These are phyloP conservation scores for Mortierella polycephala DNA, from an alignment of 371 early-diverging fungal species.

Conservation along the genomic window DNA sequence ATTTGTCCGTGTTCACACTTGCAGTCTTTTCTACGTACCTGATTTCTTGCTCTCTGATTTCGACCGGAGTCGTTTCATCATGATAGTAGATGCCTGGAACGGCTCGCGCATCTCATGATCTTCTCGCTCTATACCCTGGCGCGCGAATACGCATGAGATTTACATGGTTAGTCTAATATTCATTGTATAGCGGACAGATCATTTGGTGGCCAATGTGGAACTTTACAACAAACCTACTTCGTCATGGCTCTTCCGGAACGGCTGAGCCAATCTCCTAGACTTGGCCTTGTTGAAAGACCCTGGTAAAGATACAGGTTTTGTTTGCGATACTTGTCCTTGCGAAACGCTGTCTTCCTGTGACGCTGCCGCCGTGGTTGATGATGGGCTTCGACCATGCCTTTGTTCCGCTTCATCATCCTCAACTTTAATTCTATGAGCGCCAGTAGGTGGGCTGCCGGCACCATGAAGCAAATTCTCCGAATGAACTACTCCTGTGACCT, in stretches of 20 bases:
- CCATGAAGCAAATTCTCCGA: too few relatives aligned
- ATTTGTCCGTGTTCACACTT: too few relatives aligned
- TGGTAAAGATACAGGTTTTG: not conserved
- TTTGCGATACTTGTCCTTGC: too few relatives aligned
- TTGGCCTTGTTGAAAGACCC: conserved; percentile 2
- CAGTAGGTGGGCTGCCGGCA: too few relatives aligned
- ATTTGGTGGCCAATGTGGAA: too few relatives aligned
- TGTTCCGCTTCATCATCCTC: too few relatives aligned
- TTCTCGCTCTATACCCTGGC: conserved; percentile 9
- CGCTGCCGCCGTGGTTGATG: not conserved
- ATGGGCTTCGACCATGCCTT: too few relatives aligned
- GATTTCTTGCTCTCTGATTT: conserved; percentile 41
- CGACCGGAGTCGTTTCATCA: conserved; percentile 41
- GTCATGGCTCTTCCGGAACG: not conserved
- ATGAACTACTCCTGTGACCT: too few relatives aligned
- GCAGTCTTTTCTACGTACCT: conserved; percentile 5
- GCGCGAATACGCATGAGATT: not conserved
- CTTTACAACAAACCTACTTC: conserved; percentile 3
- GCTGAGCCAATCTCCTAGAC: not conserved
- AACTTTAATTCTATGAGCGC: too few relatives aligned
- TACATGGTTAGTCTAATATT: not conserved
- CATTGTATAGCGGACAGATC: too few relatives aligned
- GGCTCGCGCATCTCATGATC: conserved; percentile 33
- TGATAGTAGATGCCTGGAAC: conserved; percentile 44
- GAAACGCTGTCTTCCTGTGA: not conserved